phyloP scores from a whole-genome alignment of 805 yeast species.

The Zygotorulaspora florentina region DNA sequence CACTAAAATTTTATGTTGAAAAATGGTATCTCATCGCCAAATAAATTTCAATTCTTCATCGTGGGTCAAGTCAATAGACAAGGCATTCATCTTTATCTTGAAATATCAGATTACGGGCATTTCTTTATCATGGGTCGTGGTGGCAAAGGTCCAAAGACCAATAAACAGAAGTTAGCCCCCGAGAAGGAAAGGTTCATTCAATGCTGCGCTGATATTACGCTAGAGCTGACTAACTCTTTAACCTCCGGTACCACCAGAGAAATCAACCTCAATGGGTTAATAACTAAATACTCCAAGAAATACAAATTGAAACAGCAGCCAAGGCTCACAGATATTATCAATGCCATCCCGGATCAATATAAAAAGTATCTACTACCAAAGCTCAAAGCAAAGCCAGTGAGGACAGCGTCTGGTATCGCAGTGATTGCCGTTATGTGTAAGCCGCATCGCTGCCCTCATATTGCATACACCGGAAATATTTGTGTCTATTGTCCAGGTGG shows the following conservation, averaged over 20 bases:
- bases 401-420: slow-evolving; percentile 98
- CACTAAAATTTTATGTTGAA: background rate
- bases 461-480: slow-evolving; percentile 96
- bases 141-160: slow-evolving; percentile 38
- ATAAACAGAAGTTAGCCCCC: slow-evolving; percentile 69
- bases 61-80: background rate
- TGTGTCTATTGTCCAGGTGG: slow-evolving; percentile 99
- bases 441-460: slow-evolving; percentile 98
- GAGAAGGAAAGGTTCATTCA: slow-evolving; percentile 90
- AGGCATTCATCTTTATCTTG: background rate
- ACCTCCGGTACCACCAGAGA: slow-evolving; percentile 45
- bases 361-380: slow-evolving; percentile 88
- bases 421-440: slow-evolving; percentile 99
- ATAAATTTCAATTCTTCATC: slow-evolving; percentile 2
- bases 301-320: slow-evolving; percentile 91
- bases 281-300: slow-evolving; percentile 80
- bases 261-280: slow-evolving; percentile 84
- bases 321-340: slow-evolving; percentile 87
- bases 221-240: slow-evolving; percentile 76
- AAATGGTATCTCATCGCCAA: background rate
- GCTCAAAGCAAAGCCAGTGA: slow-evolving; percentile 95
- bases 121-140: slow-evolving; percentile 32
- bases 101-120: background rate
- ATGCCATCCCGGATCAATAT: slow-evolving; percentile 94
- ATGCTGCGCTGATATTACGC: slow-evolving; percentile 88